Conservation (phyloP, 2,329 filamentous ascomycete genomes). For the Nothophoma quercina region DNA sequence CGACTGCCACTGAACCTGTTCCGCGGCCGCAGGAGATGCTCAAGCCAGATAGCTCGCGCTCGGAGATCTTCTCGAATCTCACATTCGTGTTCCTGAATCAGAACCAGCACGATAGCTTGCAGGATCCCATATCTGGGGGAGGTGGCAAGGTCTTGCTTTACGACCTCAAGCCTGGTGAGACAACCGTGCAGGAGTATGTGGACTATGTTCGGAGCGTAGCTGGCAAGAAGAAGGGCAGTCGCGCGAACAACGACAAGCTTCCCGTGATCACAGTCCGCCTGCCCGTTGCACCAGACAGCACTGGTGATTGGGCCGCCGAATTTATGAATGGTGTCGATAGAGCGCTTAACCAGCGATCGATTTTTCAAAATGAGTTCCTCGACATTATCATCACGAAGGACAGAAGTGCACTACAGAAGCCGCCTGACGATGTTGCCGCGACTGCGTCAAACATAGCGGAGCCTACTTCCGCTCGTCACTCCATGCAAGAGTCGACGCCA, state of each 20-base stretch:
- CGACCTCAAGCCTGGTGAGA: slow-evolving; percentile 67
- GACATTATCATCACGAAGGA: slow-evolving; percentile 87
- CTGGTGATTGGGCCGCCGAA: slow-evolving; percentile 71
- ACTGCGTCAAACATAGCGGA: slow-evolving; percentile 28
- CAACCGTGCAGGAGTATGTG: slow-evolving; percentile 77
- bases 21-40: slow-evolving; percentile 74
- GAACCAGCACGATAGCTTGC: slow-evolving; percentile 76
- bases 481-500: slow-evolving; percentile 27
- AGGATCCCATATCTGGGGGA: slow-evolving; percentile 77
- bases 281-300: slow-evolving; percentile 53
- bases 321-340: slow-evolving; percentile 75
- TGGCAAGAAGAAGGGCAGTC: slow-evolving; percentile 74
- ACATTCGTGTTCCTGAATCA: slow-evolving; percentile 87
- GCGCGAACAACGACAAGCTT: slow-evolving; percentile 68
- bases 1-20: slow-evolving; percentile 76
- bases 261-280: slow-evolving; percentile 83
- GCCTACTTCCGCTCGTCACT: slow-evolving; percentile 18
- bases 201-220: slow-evolving; percentile 77
- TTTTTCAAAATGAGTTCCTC: slow-evolving; percentile 90
- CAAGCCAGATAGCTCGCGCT: slow-evolving; percentile 70
- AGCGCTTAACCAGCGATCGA: slow-evolving; percentile 78
- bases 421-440: slow-evolving; percentile 58
- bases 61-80: slow-evolving; percentile 81
- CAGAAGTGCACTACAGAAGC: slow-evolving; percentile 72
- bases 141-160: slow-evolving; percentile 81